phyloP scores from a whole-genome alignment of 1,284 basidiomycete genomes.

The Rhodotorula glutinis region DNA sequence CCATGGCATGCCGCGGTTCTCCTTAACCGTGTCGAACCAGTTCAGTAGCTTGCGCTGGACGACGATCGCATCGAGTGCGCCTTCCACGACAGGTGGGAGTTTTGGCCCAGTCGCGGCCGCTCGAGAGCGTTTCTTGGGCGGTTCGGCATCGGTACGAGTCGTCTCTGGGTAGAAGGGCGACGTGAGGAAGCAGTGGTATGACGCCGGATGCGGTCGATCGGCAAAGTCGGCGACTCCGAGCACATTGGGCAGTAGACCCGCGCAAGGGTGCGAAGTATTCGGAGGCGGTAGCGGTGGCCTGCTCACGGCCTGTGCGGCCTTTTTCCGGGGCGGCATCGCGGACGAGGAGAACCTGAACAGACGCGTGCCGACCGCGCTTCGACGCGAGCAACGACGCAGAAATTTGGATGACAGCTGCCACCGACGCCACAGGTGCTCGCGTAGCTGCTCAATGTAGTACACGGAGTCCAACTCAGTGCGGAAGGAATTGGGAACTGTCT shows the following conservation, averaged over 20 bases:
- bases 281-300: conserved; percentile 2
- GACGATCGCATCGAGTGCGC: conserved; percentile 10
- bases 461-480: too few species aligned
- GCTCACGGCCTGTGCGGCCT: neutral
- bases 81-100: conserved; percentile 5
- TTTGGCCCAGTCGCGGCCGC: neutral
- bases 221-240: neutral
- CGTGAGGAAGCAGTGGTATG: conserved; percentile 33
- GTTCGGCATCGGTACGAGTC: neutral
- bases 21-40: conserved; percentile 67
- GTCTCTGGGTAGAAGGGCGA: conserved; percentile 12
- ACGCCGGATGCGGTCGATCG: conserved; percentile 16
- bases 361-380: neutral
- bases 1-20: conserved; percentile 78
- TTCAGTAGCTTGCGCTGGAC: conserved; percentile 41
- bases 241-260: neutral
- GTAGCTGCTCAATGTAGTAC: too few species aligned
- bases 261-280: conserved; percentile 19
- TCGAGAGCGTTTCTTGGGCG: conserved; percentile 22
- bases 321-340: conserved; percentile 15
- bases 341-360: neutral
- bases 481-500: too few species aligned
- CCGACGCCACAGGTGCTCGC: too few species aligned
- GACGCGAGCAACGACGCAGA: neutral
- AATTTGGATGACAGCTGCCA: too few species aligned